Base-by-base conservation (phyloP, 106 monocot genomes). In the Acanthochlamys bracteata region DNA sequence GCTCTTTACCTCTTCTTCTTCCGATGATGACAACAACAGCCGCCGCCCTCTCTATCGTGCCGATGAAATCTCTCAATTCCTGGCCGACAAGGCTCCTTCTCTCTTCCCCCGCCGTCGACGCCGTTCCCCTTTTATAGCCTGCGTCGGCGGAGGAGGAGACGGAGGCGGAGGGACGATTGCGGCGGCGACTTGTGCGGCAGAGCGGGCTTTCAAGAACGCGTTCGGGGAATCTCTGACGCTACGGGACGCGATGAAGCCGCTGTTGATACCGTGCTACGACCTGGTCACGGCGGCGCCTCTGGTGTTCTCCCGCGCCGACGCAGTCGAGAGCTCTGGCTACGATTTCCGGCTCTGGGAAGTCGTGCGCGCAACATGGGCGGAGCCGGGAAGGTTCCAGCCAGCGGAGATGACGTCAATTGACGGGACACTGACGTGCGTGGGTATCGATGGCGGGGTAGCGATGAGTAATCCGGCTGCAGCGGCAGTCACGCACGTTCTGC, bases 401-500 rank as follows among this genome's bases (percentile, higher is more conserved):
- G 67, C 63, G 3, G 67, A 76, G 40, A 61, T 77, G 63, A 20
- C 71, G 66, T 92, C 92, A 0, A 66, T 81, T 13, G 81, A 92
- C 57, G 72, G 76, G 13, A 17, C 65, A 39, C 69, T 73, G 59
- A 53, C 58, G n/a, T 85, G 88, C 66, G 41, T 80, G 14, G 84
- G 77, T 19, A 78, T 85, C 2, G 84, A 84, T 55, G 79, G 88
- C 13, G 79, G 88, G 3, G 69, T 82, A 25, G 79, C 73, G 13
- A 88, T 88, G 92, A 75, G 75, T 57, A 85, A 83, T 66, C 88
- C 92, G n/a, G 53, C 84, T 8, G 82, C 80, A 12, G 84, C 82
- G 21, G 84, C 88, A 20, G 82, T 83, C 63, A 88, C 88, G n/a
- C 92, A 92, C 66, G 87, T 87, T 39, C 79, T 92, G 43, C 87